These are phyloP conservation scores for Cyanidioschyzon merolae DNA, from an alignment of 23 red algal genomes.

Conservation along the genomic window DNA sequence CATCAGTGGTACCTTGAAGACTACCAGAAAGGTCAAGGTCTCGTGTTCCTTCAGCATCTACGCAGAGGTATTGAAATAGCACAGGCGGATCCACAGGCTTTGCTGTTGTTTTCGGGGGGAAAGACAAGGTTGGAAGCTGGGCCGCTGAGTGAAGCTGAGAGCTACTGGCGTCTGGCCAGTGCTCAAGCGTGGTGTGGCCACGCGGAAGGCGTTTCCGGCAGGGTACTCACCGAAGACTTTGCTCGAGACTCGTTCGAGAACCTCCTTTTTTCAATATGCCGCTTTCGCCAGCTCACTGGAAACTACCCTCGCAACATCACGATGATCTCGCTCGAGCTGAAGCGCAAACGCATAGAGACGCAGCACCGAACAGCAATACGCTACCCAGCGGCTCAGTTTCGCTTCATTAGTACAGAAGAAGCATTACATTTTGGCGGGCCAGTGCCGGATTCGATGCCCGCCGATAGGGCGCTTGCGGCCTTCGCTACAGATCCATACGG, in stretches of 20 bases:
- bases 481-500: constrained; percentile 73
- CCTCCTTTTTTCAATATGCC: constrained; percentile 75
- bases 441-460: neutral
- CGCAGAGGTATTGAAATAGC: constrained; percentile 33
- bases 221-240: constrained; percentile 46
- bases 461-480: constrained; percentile 22
- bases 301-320: constrained; percentile 52
- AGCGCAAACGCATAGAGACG: constrained; percentile 42
- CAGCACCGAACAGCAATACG: constrained; percentile 53
- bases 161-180: constrained; percentile 51
- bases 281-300: constrained; percentile 60
- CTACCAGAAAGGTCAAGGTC: constrained; percentile 54
- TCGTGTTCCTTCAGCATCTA: constrained; percentile 53
- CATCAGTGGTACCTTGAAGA: constrained; percentile 53
- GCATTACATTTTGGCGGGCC: neutral
- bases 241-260: constrained; percentile 82
- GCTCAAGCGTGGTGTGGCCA: constrained; percentile 41
- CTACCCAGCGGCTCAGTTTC: constrained; percentile 39
- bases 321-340: constrained; percentile 68
- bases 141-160: constrained; percentile 10
- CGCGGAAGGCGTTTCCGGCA: constrained; percentile 19
- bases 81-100: constrained; percentile 32
- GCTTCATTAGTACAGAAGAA: constrained; percentile 56
- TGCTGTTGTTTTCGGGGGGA: constrained; percentile 79
- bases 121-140: constrained; percentile 30